These are phyloP conservation scores for Aspergillus panamensis DNA, from an alignment of 495 filamentous ascomycete species.

Conservation along the genomic window DNA sequence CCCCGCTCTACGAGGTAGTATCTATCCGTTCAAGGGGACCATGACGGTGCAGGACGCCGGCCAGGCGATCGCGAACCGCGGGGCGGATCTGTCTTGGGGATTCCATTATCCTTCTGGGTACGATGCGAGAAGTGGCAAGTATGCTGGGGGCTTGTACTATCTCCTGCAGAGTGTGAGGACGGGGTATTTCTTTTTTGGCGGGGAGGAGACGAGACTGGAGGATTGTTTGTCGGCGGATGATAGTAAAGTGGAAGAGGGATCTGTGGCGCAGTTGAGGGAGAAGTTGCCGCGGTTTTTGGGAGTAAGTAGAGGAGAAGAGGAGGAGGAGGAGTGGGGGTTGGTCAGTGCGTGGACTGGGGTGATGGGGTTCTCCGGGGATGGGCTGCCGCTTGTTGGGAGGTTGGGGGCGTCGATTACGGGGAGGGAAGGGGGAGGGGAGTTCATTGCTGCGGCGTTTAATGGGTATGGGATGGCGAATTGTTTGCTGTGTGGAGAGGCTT, in stretches of 20 bases:
- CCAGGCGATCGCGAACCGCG: constrained; percentile 29
- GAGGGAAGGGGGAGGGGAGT: constrained; percentile 41
- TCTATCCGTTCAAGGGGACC: constrained; percentile 75
- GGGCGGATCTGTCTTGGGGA: constrained; percentile 29
- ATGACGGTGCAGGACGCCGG: constrained; percentile 64
- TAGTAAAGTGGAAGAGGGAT: constrained; percentile 42
- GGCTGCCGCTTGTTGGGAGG: constrained; percentile 64
- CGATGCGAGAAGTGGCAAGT: constrained; percentile 20
- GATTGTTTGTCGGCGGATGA: constrained; percentile 51
- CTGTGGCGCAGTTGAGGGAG: constrained; percentile 29
- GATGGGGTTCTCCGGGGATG: constrained; percentile 73
- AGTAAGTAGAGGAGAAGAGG: constrained; percentile 23
- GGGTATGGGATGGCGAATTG: constrained; percentile 85
- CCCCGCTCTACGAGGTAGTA: constrained; percentile 60
- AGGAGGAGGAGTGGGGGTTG: constrained; percentile 21
- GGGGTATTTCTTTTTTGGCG: constrained; percentile 44
- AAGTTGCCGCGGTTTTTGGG: constrained; percentile 37
- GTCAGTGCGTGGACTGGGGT: constrained; percentile 74
- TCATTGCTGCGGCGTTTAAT: constrained; percentile 61
- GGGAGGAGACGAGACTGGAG: constrained; percentile 62
- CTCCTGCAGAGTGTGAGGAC: constrained; percentile 60
- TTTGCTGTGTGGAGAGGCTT: constrained; percentile 61
- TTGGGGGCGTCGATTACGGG: constrained; percentile 51
- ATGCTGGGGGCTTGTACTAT: constrained; percentile 71
- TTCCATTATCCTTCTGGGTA: constrained; percentile 31